These are phyloP conservation scores for Sclerotinia spermophila DNA, from an alignment of 2,329 filamentous ascomycete genomes.

Conservation along the genomic window DNA sequence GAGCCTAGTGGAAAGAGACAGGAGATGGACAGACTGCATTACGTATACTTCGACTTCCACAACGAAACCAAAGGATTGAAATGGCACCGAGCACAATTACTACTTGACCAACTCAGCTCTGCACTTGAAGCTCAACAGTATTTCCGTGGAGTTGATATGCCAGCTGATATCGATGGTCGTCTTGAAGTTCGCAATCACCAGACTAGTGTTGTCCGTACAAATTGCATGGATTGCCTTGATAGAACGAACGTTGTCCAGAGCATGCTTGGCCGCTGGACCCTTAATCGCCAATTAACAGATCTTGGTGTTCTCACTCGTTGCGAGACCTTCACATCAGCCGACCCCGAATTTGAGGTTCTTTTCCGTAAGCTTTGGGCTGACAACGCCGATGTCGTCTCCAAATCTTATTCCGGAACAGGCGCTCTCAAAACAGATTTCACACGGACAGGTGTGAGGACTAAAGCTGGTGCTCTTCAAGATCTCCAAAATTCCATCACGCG, in stretches of 20 bases:
- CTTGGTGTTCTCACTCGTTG: conserved; percentile 73
- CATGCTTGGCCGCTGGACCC: conserved; percentile 85
- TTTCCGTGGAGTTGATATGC: conserved; percentile 87
- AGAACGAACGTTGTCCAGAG: conserved; percentile 97
- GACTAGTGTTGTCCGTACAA: conserved; percentile 88
- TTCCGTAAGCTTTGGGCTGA: conserved; percentile 99
- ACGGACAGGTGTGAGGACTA: conserved; percentile 85
- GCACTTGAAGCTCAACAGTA: conserved; percentile 79
- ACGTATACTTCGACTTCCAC: conserved; percentile 98
- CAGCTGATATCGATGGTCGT: conserved; percentile 63
- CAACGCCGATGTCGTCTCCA: conserved; percentile 93
- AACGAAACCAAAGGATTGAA: conserved; percentile 92
- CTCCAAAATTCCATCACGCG: conserved; percentile 82
- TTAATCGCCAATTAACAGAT: conserved; percentile 86
- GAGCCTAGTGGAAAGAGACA: conserved; percentile 57
- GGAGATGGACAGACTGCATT: conserved; percentile 81
- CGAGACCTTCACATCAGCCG: conserved; percentile 71
- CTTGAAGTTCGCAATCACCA: conserved; percentile 80
- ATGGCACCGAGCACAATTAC: conserved; percentile 85
- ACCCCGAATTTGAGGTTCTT: conserved; percentile 77
- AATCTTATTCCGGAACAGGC: conserved; percentile 90
- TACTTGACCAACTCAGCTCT: conserved; percentile 77
- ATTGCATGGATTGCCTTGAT: conserved; percentile 99
- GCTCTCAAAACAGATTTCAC: conserved; percentile 98
- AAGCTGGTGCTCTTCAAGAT: conserved; percentile 79